phyloP scores from a whole-genome alignment of 176 grass and related monocot species.

The Cenchrus fungigraminus region DNA sequence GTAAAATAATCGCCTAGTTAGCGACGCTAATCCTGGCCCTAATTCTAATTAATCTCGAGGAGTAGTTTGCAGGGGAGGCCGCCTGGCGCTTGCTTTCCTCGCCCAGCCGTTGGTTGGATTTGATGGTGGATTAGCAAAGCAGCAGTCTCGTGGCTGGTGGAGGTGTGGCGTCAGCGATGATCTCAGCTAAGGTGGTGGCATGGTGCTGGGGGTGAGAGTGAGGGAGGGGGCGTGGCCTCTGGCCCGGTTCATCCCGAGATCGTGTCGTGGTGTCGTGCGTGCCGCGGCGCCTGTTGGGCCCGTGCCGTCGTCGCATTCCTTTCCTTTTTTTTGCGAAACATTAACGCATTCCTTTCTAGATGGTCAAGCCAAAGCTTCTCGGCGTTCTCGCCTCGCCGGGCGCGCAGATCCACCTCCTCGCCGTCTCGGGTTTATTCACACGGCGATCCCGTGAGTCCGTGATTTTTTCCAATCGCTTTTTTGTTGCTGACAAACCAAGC shows the following conservation, averaged over 20 bases:
- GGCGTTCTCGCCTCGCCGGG: too few relatives aligned
- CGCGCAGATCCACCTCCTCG: not conserved
- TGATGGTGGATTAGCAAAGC: not conserved
- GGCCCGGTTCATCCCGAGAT: not conserved
- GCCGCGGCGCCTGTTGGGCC: not conserved
- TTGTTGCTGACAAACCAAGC: too few relatives aligned
- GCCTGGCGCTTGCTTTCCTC: not conserved
- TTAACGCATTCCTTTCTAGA: not conserved
- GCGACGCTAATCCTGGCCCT: not conserved
- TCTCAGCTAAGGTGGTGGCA: not conserved
- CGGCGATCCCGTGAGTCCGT: not conserved
- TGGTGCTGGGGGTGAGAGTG: not conserved
- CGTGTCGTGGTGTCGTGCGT: not conserved
- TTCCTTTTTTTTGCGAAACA: not conserved
- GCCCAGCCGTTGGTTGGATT: not conserved
- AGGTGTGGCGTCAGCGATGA: conserved; percentile 43
- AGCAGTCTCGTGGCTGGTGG: conserved; percentile 4
- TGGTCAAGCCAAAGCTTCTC: not conserved
- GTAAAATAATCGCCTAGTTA: conserved; percentile 23
- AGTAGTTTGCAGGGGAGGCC: not conserved
- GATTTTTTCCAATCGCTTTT: not conserved
- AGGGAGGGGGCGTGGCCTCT: not conserved
- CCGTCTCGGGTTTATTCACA: not conserved
- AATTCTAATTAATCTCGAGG: not conserved
- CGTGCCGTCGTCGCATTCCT: not conserved